A percentile compares a stretch with the other conserved stretches of the same genome.
These are phyloP conservation scores for Nakazawaea wyomingensis DNA, from an alignment of 805 yeast genomes.

Conservation along the genomic window DNA sequence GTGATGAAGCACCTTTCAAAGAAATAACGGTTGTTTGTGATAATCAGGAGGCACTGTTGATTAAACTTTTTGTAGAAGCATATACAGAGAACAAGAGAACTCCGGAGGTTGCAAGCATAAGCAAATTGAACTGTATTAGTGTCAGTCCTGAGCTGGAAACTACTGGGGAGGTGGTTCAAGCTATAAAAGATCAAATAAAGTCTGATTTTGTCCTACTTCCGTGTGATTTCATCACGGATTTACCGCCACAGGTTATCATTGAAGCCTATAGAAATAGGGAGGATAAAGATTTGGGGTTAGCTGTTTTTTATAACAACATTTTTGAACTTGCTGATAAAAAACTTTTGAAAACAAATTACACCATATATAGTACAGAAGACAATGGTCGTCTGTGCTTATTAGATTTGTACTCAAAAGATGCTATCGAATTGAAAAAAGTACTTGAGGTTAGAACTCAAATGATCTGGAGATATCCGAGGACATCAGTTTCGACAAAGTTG, in stretches of 20 bases:
- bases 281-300: slow-evolving; percentile 63
- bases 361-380: slow-evolving; percentile 50
- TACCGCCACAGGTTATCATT: slow-evolving; percentile 83
- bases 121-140: slow-evolving; percentile 35
- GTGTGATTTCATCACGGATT: slow-evolving; percentile 88
- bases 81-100: slow-evolving; percentile 38
- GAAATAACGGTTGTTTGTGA: slow-evolving; percentile 61
- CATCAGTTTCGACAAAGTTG: slow-evolving; percentile 70
- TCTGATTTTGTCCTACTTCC: slow-evolving; percentile 78
- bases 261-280: slow-evolving; percentile 77
- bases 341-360: slow-evolving; percentile 59
- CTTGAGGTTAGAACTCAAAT: slow-evolving; percentile 78
- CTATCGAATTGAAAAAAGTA: slow-evolving; percentile 66
- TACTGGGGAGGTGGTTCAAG: slow-evolving; percentile 60
- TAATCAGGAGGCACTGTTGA: slow-evolving; percentile 38
- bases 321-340: slow-evolving; percentile 79
- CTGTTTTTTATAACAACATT: slow-evolving; percentile 69
- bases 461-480: slow-evolving; percentile 82
- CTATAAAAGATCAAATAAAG: slow-evolving; percentile 35
- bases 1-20: slow-evolving; percentile 77
- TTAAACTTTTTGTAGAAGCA: slow-evolving; percentile 42
- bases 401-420: slow-evolving; percentile 66
- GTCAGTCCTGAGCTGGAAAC: slow-evolving; percentile 36
- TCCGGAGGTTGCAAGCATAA: slow-evolving; percentile 24
- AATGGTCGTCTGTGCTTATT: slow-evolving; percentile 47